phyloP scores from a whole-genome alignment of 2,329 filamentous ascomycete species.

The Trichoderma guizhouense region DNA sequence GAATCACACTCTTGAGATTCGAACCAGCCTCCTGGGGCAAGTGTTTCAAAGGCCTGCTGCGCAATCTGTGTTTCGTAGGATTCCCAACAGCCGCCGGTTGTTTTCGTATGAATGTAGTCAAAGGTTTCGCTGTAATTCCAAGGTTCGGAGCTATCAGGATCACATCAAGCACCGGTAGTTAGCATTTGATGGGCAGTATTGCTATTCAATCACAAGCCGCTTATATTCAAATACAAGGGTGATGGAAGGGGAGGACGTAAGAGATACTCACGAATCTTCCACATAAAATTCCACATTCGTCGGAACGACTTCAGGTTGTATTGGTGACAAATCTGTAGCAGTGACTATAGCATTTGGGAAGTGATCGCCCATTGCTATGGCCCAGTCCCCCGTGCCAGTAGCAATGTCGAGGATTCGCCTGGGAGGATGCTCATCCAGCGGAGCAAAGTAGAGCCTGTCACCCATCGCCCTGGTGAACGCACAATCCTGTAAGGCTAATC shows the following conservation, averaged over 20 bases:
- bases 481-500: slow-evolving; percentile 39
- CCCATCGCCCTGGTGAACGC: slow-evolving; percentile 38
- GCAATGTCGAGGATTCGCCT: slow-evolving; percentile 41
- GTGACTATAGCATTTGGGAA: slow-evolving; percentile 58
- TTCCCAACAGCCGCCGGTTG: slow-evolving; percentile 48
- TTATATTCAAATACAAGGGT: background rate
- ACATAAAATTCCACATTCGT: slow-evolving; percentile 72
- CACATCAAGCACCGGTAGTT: background rate
- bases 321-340: slow-evolving; percentile 65
- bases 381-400: slow-evolving; percentile 55
- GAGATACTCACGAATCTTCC: slow-evolving; percentile 53
- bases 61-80: slow-evolving; percentile 50
- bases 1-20: slow-evolving; percentile 50
- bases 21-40: slow-evolving; percentile 52
- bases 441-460: slow-evolving; percentile 42
- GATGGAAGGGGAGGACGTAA: background rate
- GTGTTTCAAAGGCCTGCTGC: slow-evolving; percentile 46
- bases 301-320: slow-evolving; percentile 64
- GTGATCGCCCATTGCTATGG: slow-evolving; percentile 62
- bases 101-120: slow-evolving; percentile 53
- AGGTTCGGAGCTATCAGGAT: slow-evolving; percentile 39
- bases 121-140: slow-evolving; percentile 54
- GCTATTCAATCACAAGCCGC: background rate
- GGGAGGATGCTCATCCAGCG: slow-evolving; percentile 37
- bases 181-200: background rate